Base-by-base conservation (phyloP, 2,329 filamentous ascomycete genomes). In the Colletotrichum lentis region DNA sequence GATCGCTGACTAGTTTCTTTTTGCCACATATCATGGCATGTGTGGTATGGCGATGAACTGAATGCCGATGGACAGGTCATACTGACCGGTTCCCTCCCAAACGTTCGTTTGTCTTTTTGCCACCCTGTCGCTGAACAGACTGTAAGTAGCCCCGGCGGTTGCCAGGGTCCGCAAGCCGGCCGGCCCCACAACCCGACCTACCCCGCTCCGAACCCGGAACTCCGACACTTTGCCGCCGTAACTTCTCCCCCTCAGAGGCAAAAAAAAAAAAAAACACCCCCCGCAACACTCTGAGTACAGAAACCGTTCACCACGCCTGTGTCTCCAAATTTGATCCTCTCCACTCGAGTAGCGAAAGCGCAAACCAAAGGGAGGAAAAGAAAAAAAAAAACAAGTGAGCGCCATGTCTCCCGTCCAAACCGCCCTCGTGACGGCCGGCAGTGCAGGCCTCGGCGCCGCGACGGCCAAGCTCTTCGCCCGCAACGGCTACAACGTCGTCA, bases 401-500 rank as follows among this genome's bases (percentile, higher is more conserved):
- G 0, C 37, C 5, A 67, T 59, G 64, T 16, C 61, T 22, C 39
- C 46, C 16, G 37, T 62, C 11, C 64, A 55, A 5, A 57, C 72
- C 5, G 71, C 69, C 10, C 71, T 76, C 69, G 88, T 79, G 39
- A 79, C 77, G 1, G 77, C 77, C 20, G 72, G 73, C 43, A 76
- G 73, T 35, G 76, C 89, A 72, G 90, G 90, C 6, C 82, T 91
- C 35, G 90, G 90, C 55, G 89, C 88, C 62, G 79, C 86, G 14
- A 82, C 91, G 31, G 84, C 83, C 50, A 82, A 83, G 59, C 85
- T 85, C 52, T 90, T 91, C 73, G 89, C 89, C 5, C 78, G 82
- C 6, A 81, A 88, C 73, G 87, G 88, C 49, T 83, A 83, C 72
- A 88, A 90, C 70, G 77, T 92, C n/a, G 86, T 86, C 14, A 85